phyloP scores from a whole-genome alignment of 371 early-diverging fungal genomes.

The Mortierella sp. region DNA sequence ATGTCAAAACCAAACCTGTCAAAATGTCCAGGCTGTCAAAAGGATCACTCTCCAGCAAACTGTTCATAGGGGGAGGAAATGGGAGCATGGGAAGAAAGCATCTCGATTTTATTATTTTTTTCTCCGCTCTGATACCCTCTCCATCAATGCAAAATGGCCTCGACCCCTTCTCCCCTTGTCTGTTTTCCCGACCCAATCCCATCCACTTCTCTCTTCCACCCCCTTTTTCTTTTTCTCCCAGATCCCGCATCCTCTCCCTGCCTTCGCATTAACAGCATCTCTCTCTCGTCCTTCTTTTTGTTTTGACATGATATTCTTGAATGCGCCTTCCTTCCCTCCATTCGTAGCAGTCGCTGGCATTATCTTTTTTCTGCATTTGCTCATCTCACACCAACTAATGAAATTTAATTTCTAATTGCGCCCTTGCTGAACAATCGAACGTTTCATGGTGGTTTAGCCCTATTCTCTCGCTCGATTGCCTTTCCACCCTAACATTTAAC shows the following conservation, averaged over 20 bases:
- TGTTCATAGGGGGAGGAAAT: neutral
- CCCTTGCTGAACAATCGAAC: neutral
- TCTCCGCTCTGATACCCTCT: neutral
- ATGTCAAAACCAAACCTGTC: neutral
- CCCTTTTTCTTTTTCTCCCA: neutral
- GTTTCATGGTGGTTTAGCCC: slow-evolving; percentile 9
- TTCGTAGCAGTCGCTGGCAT: neutral
- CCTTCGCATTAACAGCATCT: neutral
- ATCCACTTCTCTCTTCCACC: neutral
- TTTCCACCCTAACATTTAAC: neutral
- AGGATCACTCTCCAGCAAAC: neutral
- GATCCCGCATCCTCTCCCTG: neutral
- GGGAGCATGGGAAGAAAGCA: neutral
- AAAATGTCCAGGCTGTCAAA: neutral
- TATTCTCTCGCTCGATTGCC: neutral
- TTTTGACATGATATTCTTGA: neutral
- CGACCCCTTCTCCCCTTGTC: neutral
- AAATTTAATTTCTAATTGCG: neutral
- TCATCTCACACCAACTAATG: neutral
- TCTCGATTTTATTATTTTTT: neutral
- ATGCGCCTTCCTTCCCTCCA: neutral
- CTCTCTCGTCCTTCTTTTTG: neutral
- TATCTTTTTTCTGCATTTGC: neutral
- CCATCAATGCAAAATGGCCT: neutral
- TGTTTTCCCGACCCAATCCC: neutral